These are phyloP conservation scores for Colletotrichum sp. DNA, from an alignment of 2,329 filamentous ascomycete genomes.

Conservation along the genomic window DNA sequence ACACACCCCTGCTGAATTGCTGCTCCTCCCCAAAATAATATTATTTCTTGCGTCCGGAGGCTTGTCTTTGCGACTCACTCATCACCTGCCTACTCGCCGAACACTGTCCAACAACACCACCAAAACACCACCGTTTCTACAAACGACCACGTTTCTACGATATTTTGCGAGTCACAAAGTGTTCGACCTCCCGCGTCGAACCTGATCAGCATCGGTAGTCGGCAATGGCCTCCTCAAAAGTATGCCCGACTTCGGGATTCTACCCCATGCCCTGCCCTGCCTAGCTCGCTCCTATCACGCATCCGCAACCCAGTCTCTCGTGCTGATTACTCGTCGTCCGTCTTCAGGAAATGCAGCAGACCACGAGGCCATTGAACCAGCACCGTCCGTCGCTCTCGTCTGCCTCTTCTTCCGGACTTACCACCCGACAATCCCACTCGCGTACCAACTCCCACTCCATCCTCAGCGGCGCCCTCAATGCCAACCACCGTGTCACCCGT, in stretches of 20 bases:
- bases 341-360: slow-evolving; percentile 66
- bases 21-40: slow-evolving; percentile 27
- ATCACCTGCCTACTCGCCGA: slow-evolving; percentile 8
- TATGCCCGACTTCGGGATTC: slow-evolving; percentile 39
- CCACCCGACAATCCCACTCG: slow-evolving; percentile 66
- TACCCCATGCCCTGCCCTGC: slow-evolving; percentile 16
- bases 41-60: slow-evolving; percentile 23
- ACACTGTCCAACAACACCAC: slow-evolving; percentile 8
- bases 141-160: slow-evolving; percentile 12
- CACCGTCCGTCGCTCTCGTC: slow-evolving; percentile 65
- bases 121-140: background rate
- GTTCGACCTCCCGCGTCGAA: slow-evolving; percentile 26
- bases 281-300: slow-evolving; percentile 12
- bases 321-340: slow-evolving; percentile 41
- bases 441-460: slow-evolving; percentile 84
- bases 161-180: slow-evolving; percentile 27
- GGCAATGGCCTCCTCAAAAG: slow-evolving; percentile 69
- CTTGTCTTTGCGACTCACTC: slow-evolving; percentile 21
- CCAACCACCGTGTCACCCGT: slow-evolving; percentile 85
- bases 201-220: slow-evolving; percentile 31
- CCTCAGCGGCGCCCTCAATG: slow-evolving; percentile 77
- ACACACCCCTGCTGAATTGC: slow-evolving; percentile 25
- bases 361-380: slow-evolving; percentile 71
- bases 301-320: slow-evolving; percentile 26
- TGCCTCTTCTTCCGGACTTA: slow-evolving; percentile 63